A percentile compares a stretch with the other conserved stretches of the same genome.
Conservation (phyloP, 768 basidiomycete genomes). For the Dacryopinax spathularia region DNA sequence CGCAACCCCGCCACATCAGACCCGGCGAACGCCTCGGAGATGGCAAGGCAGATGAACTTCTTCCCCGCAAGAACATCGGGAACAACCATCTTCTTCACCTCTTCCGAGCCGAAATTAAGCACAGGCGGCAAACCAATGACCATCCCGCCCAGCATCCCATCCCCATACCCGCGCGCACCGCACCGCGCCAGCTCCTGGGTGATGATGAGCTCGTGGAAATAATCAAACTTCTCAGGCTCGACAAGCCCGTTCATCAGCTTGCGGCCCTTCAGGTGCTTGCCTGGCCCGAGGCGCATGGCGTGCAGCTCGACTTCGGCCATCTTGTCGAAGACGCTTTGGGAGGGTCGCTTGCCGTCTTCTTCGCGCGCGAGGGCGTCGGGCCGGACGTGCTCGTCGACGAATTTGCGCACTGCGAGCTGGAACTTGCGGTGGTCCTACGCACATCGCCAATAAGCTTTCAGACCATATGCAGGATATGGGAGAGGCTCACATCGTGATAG, state of each 20-base stretch:
- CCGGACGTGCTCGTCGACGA: constrained; percentile 54
- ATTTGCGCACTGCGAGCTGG: constrained; percentile 45
- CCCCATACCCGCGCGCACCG: constrained; percentile 63
- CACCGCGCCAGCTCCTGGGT: constrained; percentile 53
- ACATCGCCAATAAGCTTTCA: background rate
- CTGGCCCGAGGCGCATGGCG: constrained; percentile 86
- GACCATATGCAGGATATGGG: background rate
- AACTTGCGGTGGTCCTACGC: constrained; percentile 45
- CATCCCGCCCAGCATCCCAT: constrained; percentile 55
- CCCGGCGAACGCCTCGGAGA: constrained; percentile 79
- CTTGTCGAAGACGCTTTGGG: constrained; percentile 57
- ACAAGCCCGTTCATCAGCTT: constrained; percentile 59
- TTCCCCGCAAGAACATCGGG: constrained; percentile 29
- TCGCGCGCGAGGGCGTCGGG: constrained; percentile 45
- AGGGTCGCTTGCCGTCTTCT: constrained; percentile 79
- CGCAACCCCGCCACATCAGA: constrained; percentile 61
- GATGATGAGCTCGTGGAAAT: constrained; percentile 74
- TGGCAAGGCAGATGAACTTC: constrained; percentile 76
- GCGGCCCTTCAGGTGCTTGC: constrained; percentile 71
- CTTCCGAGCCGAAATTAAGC: constrained; percentile 56
- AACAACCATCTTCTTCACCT: constrained; percentile 34
- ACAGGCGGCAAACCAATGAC: constrained; percentile 78
- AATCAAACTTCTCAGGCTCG: constrained; percentile 67
- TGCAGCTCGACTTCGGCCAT: constrained; percentile 70
- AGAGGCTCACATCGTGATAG: constrained; percentile 46